Base-by-base conservation (phyloP, 345 rosid genomes). In the Leavenworthia alabamica region DNA sequence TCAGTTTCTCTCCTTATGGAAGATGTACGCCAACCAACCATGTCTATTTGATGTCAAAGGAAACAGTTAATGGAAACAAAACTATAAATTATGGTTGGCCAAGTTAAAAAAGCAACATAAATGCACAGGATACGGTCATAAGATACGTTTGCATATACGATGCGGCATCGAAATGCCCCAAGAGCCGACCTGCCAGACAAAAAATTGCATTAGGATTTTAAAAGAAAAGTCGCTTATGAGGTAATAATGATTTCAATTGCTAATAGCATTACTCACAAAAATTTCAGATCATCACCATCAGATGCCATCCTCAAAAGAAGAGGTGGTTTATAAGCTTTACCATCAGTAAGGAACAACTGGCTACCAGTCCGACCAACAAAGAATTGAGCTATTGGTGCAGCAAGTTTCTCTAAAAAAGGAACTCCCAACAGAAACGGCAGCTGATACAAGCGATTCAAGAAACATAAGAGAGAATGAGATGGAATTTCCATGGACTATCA, bases 1-100 rank as follows among this genome's bases (percentile, higher is more conserved):
- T 92, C 98, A 13, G 71, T 81, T 77, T 86, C 97, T 76, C 98
- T 81, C 78, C 98, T 86, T 52, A 92, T 79, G 55, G 98, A 92
- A 45, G 98, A 93, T 50, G 97, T 93, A 56, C 99, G 99, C 99
- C 99, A 93, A 55, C 99, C 99, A 64, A 93, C 99, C 99, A 93
- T 89, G 77, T 93, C 98, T 88, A 74, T 52, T 63, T 46, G 8
- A 46, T 42, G 81, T 75, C 78, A 86, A 86, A 75, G 78, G 80
- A 74, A 48, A 52, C 40, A 57, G 27, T 11, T 10, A 51, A 56
- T 42, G 36, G 54, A 43, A 15, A 27, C 4, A 62, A 60, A 37
- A 35, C 57, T 42, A 19, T 13, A 7, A 35, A 26, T 17, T 49
- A 28, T 35, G 49, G 13, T 16, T 42, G 10, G 13, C 59, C 26